These are phyloP conservation scores for Emericellopsis cladophorae DNA, from an alignment of 2,329 filamentous ascomycete genomes.

Conservation along the genomic window DNA sequence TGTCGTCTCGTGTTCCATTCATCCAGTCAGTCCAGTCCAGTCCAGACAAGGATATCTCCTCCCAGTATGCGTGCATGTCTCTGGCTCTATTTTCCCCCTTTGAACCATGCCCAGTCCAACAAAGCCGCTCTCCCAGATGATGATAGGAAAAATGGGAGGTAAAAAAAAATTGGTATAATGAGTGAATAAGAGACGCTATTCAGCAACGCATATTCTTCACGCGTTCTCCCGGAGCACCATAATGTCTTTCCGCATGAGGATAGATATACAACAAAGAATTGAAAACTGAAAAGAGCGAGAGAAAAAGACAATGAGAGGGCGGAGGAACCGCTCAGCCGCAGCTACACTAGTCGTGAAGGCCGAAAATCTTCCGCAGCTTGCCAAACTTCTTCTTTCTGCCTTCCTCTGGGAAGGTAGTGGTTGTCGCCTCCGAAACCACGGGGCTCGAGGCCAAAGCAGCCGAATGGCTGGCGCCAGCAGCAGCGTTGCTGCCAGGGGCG, in stretches of 20 bases:
- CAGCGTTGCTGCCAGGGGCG: constrained; percentile 1
- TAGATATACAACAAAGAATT: background rate
- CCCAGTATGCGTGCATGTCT: too few species aligned
- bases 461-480: background rate
- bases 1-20: too few species aligned
- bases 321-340: background rate
- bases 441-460: constrained; percentile 4
- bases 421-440: background rate
- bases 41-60: too few species aligned
- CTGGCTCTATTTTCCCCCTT: too few species aligned
- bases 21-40: too few species aligned
- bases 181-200: too few species aligned
- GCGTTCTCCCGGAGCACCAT: background rate
- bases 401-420: constrained; percentile 1
- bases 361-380: constrained; percentile 52
- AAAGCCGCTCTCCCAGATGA: too few species aligned
- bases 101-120: too few species aligned
- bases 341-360: constrained; percentile 27
- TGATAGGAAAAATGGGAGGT: too few species aligned
- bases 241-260: background rate
- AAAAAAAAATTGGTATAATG: too few species aligned
- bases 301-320: too few species aligned
- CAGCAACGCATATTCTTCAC: too few species aligned
- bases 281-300: background rate
- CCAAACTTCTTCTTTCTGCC: constrained; percentile 56